Conservation (phyloP, 2,329 filamentous ascomycete species). For the Bipolaris cookei region DNA sequence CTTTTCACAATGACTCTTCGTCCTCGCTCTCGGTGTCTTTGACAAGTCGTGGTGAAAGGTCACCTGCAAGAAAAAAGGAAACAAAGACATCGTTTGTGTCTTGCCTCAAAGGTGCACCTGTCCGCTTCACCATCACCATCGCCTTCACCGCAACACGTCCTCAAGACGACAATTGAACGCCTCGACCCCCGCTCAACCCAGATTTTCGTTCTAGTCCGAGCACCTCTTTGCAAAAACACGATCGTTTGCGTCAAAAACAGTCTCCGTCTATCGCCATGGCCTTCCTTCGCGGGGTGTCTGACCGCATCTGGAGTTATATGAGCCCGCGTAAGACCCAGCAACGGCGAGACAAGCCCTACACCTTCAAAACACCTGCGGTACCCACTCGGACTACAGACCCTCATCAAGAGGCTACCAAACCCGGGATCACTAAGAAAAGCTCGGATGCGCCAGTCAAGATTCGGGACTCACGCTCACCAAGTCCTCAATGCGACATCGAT, state of each 20-base stretch:
- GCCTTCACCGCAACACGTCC: conserved; percentile 23
- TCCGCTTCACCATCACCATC: conserved; percentile 19
- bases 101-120: conserved; percentile 12
- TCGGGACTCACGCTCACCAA: conserved; percentile 36
- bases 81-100: conserved; percentile 20
- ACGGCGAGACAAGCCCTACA: conserved; percentile 48
- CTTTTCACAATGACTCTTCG: conserved; percentile 30
- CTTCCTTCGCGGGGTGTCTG: conserved; percentile 42
- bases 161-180: conserved; percentile 2
- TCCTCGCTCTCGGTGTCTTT: conserved; percentile 21
- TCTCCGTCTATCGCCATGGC: conserved; percentile 32
- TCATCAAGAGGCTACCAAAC: background rate
- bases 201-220: background rate
- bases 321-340: conserved; percentile 51
- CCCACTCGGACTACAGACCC: conserved; percentile 21
- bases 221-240: background rate
- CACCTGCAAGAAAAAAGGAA: conserved; percentile 9
- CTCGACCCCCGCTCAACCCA: background rate
- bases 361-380: conserved; percentile 45
- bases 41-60: conserved; percentile 11
- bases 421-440: conserved; percentile 39
- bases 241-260: background rate
- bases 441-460: conserved; percentile 35
- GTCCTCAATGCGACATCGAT: conserved; percentile 30
- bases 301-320: conserved; percentile 52